Evolutionary conservation across 441 rosid species (phyloP).

Genomic region (Isatis lusitanica): DNA sequence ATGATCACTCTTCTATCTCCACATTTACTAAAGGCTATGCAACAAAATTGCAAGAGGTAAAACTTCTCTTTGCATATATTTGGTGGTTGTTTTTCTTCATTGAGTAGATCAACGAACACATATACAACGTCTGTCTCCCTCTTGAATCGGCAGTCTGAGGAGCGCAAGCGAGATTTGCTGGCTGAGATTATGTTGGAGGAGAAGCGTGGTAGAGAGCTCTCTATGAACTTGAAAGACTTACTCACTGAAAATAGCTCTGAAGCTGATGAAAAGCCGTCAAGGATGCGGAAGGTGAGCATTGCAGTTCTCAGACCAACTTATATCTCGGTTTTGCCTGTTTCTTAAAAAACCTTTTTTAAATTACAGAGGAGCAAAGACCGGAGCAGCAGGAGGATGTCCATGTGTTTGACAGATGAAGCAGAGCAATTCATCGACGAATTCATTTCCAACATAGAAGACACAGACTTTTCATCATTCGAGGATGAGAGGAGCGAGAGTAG

Average conservation of each 20-base stretch:
- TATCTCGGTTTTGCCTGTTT: not conserved
- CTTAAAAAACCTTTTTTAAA: not conserved
- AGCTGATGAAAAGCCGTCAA: conserved; percentile 43
- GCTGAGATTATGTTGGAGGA: conserved; percentile 74
- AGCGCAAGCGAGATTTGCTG: conserved; percentile 68
- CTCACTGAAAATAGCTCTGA: conserved; percentile 47
- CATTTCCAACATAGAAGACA: conserved; percentile 87
- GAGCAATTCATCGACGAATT: conserved; percentile 87
- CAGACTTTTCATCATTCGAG: conserved; percentile 90
- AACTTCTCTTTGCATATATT: not conserved
- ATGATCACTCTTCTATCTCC: conserved; percentile 49
- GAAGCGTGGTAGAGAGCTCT: conserved; percentile 62
- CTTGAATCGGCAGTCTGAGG: conserved; percentile 62
- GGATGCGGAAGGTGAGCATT: conserved; percentile 55
- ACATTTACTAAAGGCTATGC: conserved; percentile 48
- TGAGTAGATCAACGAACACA: not conserved
- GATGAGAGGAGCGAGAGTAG: conserved; percentile 93
- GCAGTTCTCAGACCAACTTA: not conserved
- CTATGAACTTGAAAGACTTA: conserved; percentile 61
- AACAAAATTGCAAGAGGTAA: conserved; percentile 67
- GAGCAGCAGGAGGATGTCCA: conserved; percentile 72
- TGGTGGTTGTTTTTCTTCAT: not conserved
- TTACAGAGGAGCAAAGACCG: conserved; percentile 71
- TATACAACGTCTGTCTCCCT: conserved; percentile 20
- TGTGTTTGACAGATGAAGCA: conserved; percentile 84